Evolutionary conservation across 805 yeast genomes (phyloP), one percentile per base, ranked within the genome.

Genomic region (Candida morakotiae): DNA sequence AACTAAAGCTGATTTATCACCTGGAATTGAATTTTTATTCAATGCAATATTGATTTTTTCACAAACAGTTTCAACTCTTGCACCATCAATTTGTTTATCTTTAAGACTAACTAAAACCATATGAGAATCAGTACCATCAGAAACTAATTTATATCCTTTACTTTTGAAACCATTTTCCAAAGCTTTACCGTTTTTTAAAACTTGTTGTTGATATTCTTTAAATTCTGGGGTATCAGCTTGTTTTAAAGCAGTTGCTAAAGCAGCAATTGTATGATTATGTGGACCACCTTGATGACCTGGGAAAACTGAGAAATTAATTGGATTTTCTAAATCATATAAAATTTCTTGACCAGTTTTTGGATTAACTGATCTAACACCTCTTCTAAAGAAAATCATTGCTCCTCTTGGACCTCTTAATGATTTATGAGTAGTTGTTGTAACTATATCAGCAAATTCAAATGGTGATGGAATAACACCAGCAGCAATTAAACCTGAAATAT

Each of bases 211-310:
- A 71, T 91, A 91, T 53, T 78, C 73, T 61, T 77, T 83, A 71
- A 81, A 91, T 62, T 87, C 96, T 26, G 95, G 95, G 32, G 91
- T 73, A 36, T 77, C 71, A 40, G 96, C 89, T 72, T 91, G 98
- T 59, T 87, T 87, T 55, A 91, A 76, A 26, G 98, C 98, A 40
- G 88, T 91, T 22, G 98, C 95, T 52, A 91, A 73, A 15, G 98
- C 98, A 46, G 96, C 80, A 56, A 91, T 91, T 52, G 98, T 91
- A 68, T 91, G 97, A 72, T 91, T 91, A 67, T 91, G 98, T 50
- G 98, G 98, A 58, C 98, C 98, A 73, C 98, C 98, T 73, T 91
- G 98, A 65, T 91, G 98, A 47, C 95, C 98, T 51, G 98, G 98
- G 86, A 91, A 91, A 39, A 91, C 98, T 22, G 96, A 87, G 60